Percentiles rank a stretch among this genome's conserved stretches.
These are phyloP conservation scores for Mallotus repandus DNA, from an alignment of 441 rosid species.

Conservation along the genomic window DNA sequence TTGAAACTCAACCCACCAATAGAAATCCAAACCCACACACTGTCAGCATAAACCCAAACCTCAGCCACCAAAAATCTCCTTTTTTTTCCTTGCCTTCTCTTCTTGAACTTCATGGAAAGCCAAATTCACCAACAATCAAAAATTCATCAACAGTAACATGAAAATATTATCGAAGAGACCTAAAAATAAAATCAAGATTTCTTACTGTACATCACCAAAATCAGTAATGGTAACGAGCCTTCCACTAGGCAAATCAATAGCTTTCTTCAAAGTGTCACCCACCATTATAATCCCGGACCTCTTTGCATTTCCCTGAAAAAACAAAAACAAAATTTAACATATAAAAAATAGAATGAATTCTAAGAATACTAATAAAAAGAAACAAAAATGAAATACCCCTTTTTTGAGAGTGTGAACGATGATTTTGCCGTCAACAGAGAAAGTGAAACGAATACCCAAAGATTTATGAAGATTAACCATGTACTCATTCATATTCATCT, in stretches of 20 bases:
- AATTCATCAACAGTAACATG: too few species aligned
- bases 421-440: constrained; percentile 65
- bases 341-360: too few species aligned
- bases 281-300: constrained; percentile 89
- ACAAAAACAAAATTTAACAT: neutral
- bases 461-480: constrained; percentile 91
- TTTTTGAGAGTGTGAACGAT: constrained; percentile 74
- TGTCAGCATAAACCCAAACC: too few species aligned
- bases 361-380: neutral
- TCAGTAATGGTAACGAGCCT: constrained; percentile 52
- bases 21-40: too few species aligned
- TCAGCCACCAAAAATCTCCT: too few species aligned
- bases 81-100: too few species aligned
- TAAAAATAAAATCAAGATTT: neutral
- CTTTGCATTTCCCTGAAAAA: constrained; percentile 76
- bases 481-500: constrained; percentile 88
- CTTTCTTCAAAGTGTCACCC: constrained; percentile 77
- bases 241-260: constrained; percentile 53
- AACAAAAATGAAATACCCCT: constrained; percentile 51
- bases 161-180: too few species aligned
- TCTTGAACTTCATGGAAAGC: too few species aligned
- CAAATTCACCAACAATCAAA: too few species aligned
- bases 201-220: constrained; percentile 66
- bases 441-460: constrained; percentile 83
- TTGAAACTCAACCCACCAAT: too few species aligned